Evolutionary conservation across 1,284 basidiomycete species (phyloP).

Genomic region (Neolentinus lepideus): DNA sequence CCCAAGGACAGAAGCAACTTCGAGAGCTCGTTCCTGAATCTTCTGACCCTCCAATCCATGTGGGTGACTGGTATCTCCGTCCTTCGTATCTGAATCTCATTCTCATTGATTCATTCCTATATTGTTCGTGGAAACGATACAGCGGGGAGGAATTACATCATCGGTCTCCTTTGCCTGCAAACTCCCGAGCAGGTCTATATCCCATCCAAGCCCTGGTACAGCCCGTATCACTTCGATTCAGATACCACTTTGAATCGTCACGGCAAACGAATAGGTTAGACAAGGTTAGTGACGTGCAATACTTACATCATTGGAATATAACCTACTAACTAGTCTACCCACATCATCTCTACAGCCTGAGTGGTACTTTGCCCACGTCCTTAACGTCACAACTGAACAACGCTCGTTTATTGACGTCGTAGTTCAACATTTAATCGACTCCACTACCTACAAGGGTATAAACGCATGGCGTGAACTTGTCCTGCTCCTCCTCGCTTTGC

Average conservation of each 20-base stretch:
- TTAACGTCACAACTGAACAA: slow-evolving; percentile 81
- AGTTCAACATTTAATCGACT: slow-evolving; percentile 64
- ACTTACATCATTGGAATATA: not conserved
- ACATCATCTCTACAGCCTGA: slow-evolving; percentile 59
- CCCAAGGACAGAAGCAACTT: slow-evolving; percentile 53
- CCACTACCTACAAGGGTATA: slow-evolving; percentile 55
- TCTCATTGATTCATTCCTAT: not conserved
- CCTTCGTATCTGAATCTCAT: not conserved
- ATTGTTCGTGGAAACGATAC: not conserved
- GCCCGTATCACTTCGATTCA: slow-evolving; percentile 84
- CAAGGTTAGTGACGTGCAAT: slow-evolving; percentile 52
- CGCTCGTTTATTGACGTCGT: slow-evolving; percentile 69
- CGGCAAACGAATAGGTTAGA: slow-evolving; percentile 89
- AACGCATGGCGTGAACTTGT: slow-evolving; percentile 82
- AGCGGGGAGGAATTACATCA: slow-evolving; percentile 44
- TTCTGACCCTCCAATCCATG: slow-evolving; percentile 75
- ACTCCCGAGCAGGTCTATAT: slow-evolving; percentile 41
- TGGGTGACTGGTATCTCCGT: slow-evolving; percentile 29
- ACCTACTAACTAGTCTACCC: not conserved
- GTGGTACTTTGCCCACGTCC: slow-evolving; percentile 92
- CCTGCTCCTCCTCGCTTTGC: slow-evolving; percentile 61
- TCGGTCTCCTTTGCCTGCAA: slow-evolving; percentile 9
- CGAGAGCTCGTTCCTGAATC: slow-evolving; percentile 65
- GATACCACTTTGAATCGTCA: slow-evolving; percentile 90
- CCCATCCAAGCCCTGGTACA: slow-evolving; percentile 81